phyloP scores from a whole-genome alignment of 208 protist species.

The Leishmania mexicana region DNA sequence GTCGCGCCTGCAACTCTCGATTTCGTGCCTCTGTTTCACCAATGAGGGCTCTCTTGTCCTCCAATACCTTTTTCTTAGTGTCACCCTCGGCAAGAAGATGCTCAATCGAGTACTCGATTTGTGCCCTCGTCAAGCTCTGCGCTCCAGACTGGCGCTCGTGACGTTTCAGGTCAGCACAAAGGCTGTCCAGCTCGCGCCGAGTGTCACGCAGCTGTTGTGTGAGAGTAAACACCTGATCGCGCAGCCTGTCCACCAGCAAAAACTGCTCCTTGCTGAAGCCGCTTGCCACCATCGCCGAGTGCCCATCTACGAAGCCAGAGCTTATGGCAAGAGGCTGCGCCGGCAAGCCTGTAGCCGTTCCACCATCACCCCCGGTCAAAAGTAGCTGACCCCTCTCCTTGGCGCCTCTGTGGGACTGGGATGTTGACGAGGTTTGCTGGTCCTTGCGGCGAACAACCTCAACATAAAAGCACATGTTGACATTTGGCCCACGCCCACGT shows the following conservation, averaged over 20 bases:
- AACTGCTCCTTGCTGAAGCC: conserved; percentile 75
- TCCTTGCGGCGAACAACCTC: conserved; percentile 54
- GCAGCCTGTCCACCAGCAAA: conserved; percentile 59
- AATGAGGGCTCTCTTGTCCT: conserved; percentile 44
- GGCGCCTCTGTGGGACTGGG: neutral
- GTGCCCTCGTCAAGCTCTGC: conserved; percentile 50
- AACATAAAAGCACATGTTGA: conserved; percentile 72
- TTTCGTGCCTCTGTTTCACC: conserved; percentile 56
- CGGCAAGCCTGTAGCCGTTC: neutral
- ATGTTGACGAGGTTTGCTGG: conserved; percentile 12
- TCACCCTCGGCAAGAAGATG: conserved; percentile 59
- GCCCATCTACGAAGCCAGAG: neutral
- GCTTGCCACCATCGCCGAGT: neutral
- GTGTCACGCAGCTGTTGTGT: conserved; percentile 68
- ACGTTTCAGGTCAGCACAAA: conserved; percentile 47
- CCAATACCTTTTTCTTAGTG: conserved; percentile 38
- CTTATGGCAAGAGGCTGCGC: conserved; percentile 12
- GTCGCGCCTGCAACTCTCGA: conserved; percentile 45
- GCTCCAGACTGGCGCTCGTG: conserved; percentile 39
- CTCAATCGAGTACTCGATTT: conserved; percentile 71
- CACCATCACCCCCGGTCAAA: neutral
- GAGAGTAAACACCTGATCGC: conserved; percentile 69
- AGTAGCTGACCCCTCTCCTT: conserved; percentile 4
- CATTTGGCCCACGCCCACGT: conserved; percentile 53
- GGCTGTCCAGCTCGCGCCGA: conserved; percentile 49